phyloP scores from a whole-genome alignment of 371 early-diverging fungal genomes.

The Mortierella sp. region DNA sequence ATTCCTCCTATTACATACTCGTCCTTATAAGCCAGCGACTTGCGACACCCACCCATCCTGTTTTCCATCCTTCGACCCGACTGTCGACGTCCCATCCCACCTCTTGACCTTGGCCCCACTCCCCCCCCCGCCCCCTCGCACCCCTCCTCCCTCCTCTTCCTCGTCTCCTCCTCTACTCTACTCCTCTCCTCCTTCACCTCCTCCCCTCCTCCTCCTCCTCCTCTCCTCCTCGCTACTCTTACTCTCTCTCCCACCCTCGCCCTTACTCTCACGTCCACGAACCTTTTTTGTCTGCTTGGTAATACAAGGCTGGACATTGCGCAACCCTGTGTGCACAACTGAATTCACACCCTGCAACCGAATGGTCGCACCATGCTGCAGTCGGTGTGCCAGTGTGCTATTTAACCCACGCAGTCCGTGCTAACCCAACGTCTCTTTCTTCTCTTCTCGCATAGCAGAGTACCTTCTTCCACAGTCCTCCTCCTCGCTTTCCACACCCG shows the following conservation, averaged over 20 bases:
- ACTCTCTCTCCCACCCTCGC: neutral
- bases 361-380: neutral
- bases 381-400: neutral
- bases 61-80: neutral
- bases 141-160: neutral
- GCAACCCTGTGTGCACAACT: neutral
- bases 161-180: neutral
- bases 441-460: neutral
- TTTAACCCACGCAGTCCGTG: neutral
- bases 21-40: conserved; percentile 5
- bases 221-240: neutral
- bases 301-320: conserved; percentile 1
- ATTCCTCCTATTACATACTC: neutral
- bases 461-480: neutral
- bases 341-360: neutral
- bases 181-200: neutral
- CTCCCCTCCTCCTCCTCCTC: neutral
- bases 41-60: neutral
- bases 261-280: conserved; percentile 1
- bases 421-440: conserved; percentile 8
- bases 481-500: neutral
- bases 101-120: neutral
- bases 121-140: neutral
- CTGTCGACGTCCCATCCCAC: conserved; percentile 1
- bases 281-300: conserved; percentile 4